Evolutionary conservation across 805 yeast species (phyloP), one percentile per base, ranked within the genome.

Genomic region (Schwanniomyces pseudopolymorphus): DNA sequence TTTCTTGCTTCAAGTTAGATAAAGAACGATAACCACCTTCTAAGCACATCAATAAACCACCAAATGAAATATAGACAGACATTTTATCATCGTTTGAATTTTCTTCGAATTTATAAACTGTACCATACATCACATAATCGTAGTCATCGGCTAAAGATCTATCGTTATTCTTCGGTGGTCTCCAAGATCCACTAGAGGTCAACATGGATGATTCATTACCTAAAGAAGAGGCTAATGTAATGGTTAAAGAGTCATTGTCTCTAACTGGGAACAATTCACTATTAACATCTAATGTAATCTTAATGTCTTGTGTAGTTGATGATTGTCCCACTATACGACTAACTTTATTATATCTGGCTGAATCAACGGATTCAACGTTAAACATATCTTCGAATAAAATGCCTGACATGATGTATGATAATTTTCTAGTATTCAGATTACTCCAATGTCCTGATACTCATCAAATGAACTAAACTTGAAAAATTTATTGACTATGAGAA

Each of bases 81-180:
- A 89, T 86, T 54, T 74, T 74, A 60, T 84, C 88, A 53, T 80
- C 80, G 37, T 77, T 74, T 33, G 66, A 62, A 51, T 85, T 81
- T 70, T 94, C 99, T 66, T 92, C 97, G 63, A 94, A 94, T 67
- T 92, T 91, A 76, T 94, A 94, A 39, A 94, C 96, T 5, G 96
- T 90, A 45, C 99, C 99, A 65, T 91, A 84, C 98, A 94, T 92
- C 54, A 94, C 98, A 60, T 94, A 94, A 67, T 92, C 98, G 72
- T 90, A 92, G 63, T 94, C 98, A 65, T 92, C 97, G 55, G 97
- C 96, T 59, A 92, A 77, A 5, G 95, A 80, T 61, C 85, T 80
- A 56, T 90, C 96, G 48, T 85, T 87, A 10, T 87, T 79, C 67
- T 80, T 87, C 39, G 96, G 96, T 7, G 88, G 89, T 64, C 90